Conservation (phyloP, 306 rosid species). For the Gastrolobium villosum region DNA sequence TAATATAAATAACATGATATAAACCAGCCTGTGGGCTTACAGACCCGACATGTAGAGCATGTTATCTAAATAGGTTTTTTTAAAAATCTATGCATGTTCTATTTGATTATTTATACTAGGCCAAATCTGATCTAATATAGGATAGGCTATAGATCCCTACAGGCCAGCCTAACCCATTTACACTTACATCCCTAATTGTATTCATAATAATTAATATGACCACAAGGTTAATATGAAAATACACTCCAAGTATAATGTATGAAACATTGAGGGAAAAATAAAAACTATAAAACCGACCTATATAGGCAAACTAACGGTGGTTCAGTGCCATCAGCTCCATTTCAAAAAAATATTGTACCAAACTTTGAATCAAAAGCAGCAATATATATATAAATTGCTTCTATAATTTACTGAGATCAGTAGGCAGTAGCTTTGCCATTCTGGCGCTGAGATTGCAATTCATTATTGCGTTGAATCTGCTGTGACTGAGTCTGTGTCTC, state of each 20-base stretch:
- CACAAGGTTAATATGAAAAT: constrained; percentile 20
- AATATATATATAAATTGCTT: constrained; percentile 22
- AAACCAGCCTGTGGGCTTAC: no score
- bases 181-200: no score
- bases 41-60: no score
- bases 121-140: no score
- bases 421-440: constrained; percentile 56
- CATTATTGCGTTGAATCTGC: constrained; percentile 50
- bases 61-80: no score
- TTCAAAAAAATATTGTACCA: constrained; percentile 32
- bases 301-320: constrained; percentile 43
- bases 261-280: constrained; percentile 3
- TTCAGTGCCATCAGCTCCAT: constrained; percentile 41
- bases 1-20: no score
- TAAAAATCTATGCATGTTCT: no score
- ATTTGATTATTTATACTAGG: no score
- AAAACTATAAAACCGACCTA: constrained; percentile 29
- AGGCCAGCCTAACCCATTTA: no score
- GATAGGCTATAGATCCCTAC: no score
- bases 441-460: constrained; percentile 46
- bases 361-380: constrained; percentile 36
- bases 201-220: neutral
- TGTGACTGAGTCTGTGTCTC: constrained; percentile 50
- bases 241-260: constrained; percentile 5
- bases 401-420: constrained; percentile 37